Percentiles rank a stretch among this genome's conserved stretches.
Evolutionary conservation across 2,329 filamentous ascomycete species (phyloP).

Genomic region (Claviceps sp.): DNA sequence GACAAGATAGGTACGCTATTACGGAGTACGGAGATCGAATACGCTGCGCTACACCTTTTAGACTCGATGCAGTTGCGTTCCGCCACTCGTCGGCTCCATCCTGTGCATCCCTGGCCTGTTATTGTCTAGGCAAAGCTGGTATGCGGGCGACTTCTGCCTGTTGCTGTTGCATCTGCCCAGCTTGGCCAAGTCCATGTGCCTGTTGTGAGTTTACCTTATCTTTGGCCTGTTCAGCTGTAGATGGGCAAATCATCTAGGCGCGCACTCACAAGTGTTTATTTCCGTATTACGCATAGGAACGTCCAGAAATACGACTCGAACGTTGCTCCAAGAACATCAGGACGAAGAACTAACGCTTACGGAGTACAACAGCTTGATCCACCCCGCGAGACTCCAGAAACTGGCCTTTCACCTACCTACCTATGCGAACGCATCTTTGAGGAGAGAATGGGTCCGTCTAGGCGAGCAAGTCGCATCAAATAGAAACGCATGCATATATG

Average conservation of each 20-base stretch:
- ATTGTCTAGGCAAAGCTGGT: not conserved
- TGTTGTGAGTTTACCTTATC: not conserved
- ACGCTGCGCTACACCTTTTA: conserved; percentile 1
- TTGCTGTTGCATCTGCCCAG: not conserved
- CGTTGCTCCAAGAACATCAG: not conserved
- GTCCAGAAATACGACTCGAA: not conserved
- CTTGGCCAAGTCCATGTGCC: not conserved
- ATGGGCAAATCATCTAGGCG: not conserved
- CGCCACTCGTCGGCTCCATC: conserved; percentile 1
- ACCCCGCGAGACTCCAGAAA: not conserved
- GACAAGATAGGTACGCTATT: not conserved
- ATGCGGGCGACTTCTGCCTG: not conserved
- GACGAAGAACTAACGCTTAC: not conserved
- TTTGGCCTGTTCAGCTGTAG: not conserved
- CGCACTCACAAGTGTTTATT: not conserved
- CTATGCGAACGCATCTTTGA: conserved; percentile 4
- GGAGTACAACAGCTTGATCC: conserved; percentile 2
- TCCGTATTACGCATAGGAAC: not conserved
- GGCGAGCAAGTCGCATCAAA: conserved; percentile 3
- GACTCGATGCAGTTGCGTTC: conserved; percentile 1
- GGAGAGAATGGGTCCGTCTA: conserved; percentile 3
- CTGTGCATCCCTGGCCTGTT: not conserved
- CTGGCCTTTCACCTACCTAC: conserved; percentile 3
- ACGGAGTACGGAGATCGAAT: not conserved
- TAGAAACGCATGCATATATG: not conserved